Evolutionary conservation across 1,284 basidiomycete genomes (phyloP), one percentile per base, ranked within the genome.

Genomic region (Rhodotorula sp.): DNA sequence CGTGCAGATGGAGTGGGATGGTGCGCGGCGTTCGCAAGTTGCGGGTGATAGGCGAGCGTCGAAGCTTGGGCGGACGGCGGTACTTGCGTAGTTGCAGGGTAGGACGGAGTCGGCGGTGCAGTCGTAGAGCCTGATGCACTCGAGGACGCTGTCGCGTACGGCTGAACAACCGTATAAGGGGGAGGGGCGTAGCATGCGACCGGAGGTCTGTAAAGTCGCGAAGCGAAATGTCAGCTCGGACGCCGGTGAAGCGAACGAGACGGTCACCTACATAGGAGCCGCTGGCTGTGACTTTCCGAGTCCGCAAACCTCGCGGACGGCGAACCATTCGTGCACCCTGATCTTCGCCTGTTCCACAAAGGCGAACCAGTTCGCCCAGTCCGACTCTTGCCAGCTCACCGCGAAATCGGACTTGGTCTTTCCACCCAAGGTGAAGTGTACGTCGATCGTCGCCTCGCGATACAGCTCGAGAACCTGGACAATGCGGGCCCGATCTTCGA

Each of bases 401-500:
- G 11, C 20, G 1, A 24, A 30, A 20, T 28, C 2, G 40, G 26
- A 2, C 40, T 44, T 44, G 10, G 20, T 26, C 3, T 24, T 44
- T 5, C 57, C 46, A 8, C 40, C 52, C 7, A 56, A 13, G 22
- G 11, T 28, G 5, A 20, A 11, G 37, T 62, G 56, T 0, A 9
- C 62, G 0, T 10, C 1, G 15, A 18, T 11, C 9, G 63, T 65
- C n/a, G 44, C 31, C 20, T 18, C 24, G 13, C 69, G 48, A 48
- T 67, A 67, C 28, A 52, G 52, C 20, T 71, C 69, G 46, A 71
- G 52, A 26, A 65, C 16, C n/a, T 30, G 28, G 15, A 60, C 63
- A 13, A 46, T 10, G 18, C 53, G 53, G 11, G 3, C 15, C 16
- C 68, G 53, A 22, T 65, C 65, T 2, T 24, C n/a, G 16, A 40